phyloP scores from a whole-genome alignment of 73 alveolate genomes.

The Effrenium voratum region DNA sequence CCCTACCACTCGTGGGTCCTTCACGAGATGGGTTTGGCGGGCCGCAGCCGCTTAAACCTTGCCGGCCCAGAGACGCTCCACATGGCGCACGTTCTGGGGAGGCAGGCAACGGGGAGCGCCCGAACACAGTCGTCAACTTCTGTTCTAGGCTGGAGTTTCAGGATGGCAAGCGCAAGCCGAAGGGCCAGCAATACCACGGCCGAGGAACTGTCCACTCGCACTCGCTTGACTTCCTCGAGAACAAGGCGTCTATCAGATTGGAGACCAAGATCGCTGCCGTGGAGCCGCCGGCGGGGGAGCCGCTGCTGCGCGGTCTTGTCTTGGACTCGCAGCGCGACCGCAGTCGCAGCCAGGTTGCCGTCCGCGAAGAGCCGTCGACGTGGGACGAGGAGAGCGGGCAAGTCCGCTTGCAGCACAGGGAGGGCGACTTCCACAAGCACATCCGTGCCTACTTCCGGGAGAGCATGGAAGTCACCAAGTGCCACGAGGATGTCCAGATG shows the following conservation, averaged over 20 bases:
- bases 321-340: background rate
- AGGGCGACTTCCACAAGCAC: background rate
- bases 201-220: background rate
- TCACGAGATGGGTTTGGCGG: background rate
- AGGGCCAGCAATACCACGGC: background rate
- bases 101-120: background rate
- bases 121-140: background rate
- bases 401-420: background rate
- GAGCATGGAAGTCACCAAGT: background rate
- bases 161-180: conserved; percentile 10
- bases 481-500: background rate
- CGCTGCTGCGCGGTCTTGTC: background rate
- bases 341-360: background rate
- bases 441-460: background rate
- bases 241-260: background rate
- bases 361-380: no score
- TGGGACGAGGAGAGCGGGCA: background rate
- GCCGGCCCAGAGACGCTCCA: conserved; percentile 12
- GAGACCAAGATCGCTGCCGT: background rate
- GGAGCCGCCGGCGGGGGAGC: background rate
- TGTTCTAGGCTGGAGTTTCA: background rate
- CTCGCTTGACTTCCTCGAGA: background rate
- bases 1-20: conserved; percentile 8
- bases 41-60: background rate
- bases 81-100: conserved; percentile 10